Conservation (phyloP, 208 protist genomes). For the Crithidia acanthocephali region DNA sequence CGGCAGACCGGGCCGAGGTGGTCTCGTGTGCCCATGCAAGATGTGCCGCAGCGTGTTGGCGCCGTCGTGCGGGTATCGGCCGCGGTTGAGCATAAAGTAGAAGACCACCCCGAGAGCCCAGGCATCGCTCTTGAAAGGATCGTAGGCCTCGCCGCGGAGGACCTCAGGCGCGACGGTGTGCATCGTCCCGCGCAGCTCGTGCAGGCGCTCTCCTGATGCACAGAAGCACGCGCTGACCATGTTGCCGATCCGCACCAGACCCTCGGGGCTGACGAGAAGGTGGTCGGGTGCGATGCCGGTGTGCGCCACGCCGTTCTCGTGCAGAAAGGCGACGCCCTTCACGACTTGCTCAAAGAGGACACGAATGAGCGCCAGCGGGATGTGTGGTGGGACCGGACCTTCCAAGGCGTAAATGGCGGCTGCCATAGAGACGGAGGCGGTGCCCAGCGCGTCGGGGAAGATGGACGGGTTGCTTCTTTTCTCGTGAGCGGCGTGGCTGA, state of each 20-base stretch:
- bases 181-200: slow-evolving; percentile 74
- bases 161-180: slow-evolving; percentile 90
- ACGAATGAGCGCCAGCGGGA: slow-evolving; percentile 33
- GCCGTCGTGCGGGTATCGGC: slow-evolving; percentile 87
- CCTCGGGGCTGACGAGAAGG: slow-evolving; percentile 71
- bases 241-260: slow-evolving; percentile 72
- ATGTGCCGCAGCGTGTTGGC: slow-evolving; percentile 90
- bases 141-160: slow-evolving; percentile 65
- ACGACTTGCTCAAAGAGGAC: slow-evolving; percentile 76
- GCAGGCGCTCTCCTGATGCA: slow-evolving; percentile 44
- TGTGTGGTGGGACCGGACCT: slow-evolving; percentile 2
- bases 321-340: slow-evolving; percentile 73
- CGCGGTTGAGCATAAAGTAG: slow-evolving; percentile 89
- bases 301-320: slow-evolving; percentile 76
- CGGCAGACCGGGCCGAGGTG: slow-evolving; percentile 46
- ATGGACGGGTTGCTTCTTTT: neutral
- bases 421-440: slow-evolving; percentile 2
- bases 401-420: slow-evolving; percentile 2
- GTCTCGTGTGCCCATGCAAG: slow-evolving; percentile 63
- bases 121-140: slow-evolving; percentile 79
- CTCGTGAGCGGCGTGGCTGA: no score
- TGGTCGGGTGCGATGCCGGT: slow-evolving; percentile 87
- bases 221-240: slow-evolving; percentile 76
- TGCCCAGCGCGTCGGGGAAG: neutral
- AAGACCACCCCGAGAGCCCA: slow-evolving; percentile 87